Conservation (phyloP, 140 eudicot genomes). For the Oenanthe javanica region DNA sequence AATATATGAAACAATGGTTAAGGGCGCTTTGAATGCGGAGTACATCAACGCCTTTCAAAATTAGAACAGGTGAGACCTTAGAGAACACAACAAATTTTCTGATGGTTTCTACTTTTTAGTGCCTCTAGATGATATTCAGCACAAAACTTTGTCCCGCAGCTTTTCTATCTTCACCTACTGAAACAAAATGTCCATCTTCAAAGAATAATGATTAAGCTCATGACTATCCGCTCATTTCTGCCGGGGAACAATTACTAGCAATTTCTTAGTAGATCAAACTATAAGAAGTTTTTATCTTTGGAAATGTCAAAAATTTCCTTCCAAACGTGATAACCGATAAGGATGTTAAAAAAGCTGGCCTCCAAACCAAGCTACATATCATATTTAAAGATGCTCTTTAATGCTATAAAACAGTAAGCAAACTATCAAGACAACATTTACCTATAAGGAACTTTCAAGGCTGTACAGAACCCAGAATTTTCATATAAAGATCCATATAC, state of each 20-base stretch:
- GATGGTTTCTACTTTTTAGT: too few species aligned
- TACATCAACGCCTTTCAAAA: neutral
- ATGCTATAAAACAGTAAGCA: neutral
- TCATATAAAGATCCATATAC: slow-evolving; percentile 18
- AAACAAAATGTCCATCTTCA: neutral
- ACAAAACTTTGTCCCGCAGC: neutral
- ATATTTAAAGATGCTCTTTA: neutral
- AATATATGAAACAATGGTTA: neutral
- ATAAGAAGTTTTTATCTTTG: neutral
- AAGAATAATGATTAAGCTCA: neutral
- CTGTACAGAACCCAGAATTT: slow-evolving; percentile 25
- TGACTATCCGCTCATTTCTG: neutral
- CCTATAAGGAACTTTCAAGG: slow-evolving; percentile 28
- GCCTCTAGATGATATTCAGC: neutral
- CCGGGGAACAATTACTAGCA: neutral
- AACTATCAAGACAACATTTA: neutral
- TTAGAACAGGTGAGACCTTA: too few species aligned
- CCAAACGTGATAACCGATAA: neutral
- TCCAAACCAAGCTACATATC: neutral
- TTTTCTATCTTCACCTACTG: neutral
- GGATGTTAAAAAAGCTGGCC: neutral
- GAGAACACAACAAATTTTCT: too few species aligned
- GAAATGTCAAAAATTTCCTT: neutral
- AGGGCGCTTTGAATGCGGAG: neutral
- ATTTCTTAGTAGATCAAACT: neutral